Evolutionary conservation across 306 rosid genomes (phyloP), one percentile per base, ranked within the genome.

Genomic region (Biancaea sappan): DNA sequence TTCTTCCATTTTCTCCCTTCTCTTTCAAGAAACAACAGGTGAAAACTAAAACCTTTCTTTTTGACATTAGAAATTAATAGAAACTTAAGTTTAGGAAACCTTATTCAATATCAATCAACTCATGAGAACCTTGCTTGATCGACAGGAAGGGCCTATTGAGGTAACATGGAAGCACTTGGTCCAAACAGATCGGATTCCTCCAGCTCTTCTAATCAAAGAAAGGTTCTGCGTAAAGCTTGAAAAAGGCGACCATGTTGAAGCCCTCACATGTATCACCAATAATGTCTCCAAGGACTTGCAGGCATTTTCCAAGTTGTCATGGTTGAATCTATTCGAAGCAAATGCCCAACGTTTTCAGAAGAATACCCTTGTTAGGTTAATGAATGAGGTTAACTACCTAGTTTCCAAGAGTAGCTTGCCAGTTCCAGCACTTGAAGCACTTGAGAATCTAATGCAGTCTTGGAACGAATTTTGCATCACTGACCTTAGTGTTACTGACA

Each of bases 161-260:
- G 73, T 77, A 75, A 85, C 94, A 31, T 91, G 96, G 98, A 81
- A 64, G 87, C 89, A 91, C 81, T 82, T 94, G 69, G 69, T 68
- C 0, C 72, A 82, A 47, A 84, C 83, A 9, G 88, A 65, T 75
- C 86, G 89, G n/a, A 37, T 9, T 68, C 89, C 82, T 4, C 88
- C 94, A 0, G 60, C 85, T 18, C 51, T 90, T 66, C 85, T 94
- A 48, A 61, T 90, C 57, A 88, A 86, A 81, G 96, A 89, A 79
- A 76, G 83, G 84, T 91, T 94, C 35, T 86, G 85, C 77, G 22
- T 57, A 61, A 85, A 81, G 86, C 85, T 94, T 35, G 93, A 84
- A 63, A 83, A 79, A 67, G 89, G 72, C 73, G 87, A 94, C 60
- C 78, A 68, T 72, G 22, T 57, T 34, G 84, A 81, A 56, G 93